Evolutionary conservation across 148 eudicot species (phyloP), one percentile per base, ranked within the genome.

Genomic region (Cornus controversa): DNA sequence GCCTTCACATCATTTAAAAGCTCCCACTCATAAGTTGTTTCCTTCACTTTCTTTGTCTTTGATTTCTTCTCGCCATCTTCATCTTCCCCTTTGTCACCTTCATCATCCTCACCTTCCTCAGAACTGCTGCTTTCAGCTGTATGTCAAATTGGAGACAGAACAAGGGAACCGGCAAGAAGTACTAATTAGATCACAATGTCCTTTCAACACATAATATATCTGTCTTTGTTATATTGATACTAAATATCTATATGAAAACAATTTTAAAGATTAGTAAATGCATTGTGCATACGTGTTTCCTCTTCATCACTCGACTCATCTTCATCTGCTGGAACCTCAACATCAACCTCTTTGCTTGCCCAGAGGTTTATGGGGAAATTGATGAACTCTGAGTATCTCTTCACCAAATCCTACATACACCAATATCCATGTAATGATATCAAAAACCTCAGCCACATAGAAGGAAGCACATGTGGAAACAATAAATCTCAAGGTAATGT

Each of bases 221-320:
- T 15, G 4, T 1, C 9, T 22, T 22, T 60, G 62, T 54, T 15
- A 18, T 15, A 54, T 54, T 25, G 3, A 20, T 20, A 11, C 25
- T 60, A 20, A 60, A 60, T 18, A 22, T 60, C 0, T 60, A 2
- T 3, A 50, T 54, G 4, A 54, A 1, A 54, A 66, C 22, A 42
- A 24, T 5, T 25, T 13, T 31, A 64, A 75, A 53, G 50, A 67
- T 10, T 63, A 75, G 34, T 11, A 80, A 15, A 74, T n/a, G 63
- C 73, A 47, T 36, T 8, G 14, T 45, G 83, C 93, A 68, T 88
- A 94, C 98, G n/a, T 84, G 89, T 79, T 69, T 90, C 94, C 64
- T 96, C 98, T 34, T 96, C 99, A 66, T n/a, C n/a, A n/a, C n/a
- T n/a, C n/a, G n/a, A n/a, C n/a, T 94, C 97, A 70, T 90, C 99